phyloP scores from a whole-genome alignment of 495 filamentous ascomycete genomes.

The Penicillium macrosclerotiorum region DNA sequence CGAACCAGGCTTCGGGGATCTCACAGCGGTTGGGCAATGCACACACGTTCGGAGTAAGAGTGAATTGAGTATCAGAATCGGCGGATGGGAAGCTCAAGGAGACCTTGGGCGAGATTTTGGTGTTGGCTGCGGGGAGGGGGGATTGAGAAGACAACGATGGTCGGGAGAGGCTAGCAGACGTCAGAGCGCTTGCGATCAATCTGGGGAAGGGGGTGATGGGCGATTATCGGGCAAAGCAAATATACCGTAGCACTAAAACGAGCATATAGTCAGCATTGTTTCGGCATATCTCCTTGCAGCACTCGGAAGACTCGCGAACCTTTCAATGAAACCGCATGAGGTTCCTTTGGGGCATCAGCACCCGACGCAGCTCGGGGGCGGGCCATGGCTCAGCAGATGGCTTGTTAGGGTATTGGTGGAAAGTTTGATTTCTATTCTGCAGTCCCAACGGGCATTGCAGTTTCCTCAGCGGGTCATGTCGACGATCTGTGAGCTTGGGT shows the following conservation, averaged over 20 bases:
- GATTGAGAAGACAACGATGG: conserved; percentile 56
- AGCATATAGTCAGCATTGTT: conserved; percentile 4
- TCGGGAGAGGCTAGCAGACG: conserved; percentile 47
- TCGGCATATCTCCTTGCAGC: not conserved
- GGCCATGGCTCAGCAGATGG: conserved; percentile 28
- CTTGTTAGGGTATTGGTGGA: not conserved
- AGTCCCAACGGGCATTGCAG: conserved; percentile 6
- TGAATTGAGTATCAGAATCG: conserved; percentile 50
- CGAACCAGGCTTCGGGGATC: not conserved
- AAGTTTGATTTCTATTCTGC: not conserved
- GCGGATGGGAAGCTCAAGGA: conserved; percentile 53
- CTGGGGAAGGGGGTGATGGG: too few species aligned
- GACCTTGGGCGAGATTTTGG: conserved; percentile 49
- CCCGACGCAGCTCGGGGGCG: conserved; percentile 45
- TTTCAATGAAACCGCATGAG: conserved; percentile 85
- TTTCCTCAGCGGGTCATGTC: conserved; percentile 14
- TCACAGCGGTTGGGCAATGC: not conserved
- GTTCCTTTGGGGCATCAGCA: conserved; percentile 66
- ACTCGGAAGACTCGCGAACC: conserved; percentile 37
- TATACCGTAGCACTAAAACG: conserved; percentile 43
- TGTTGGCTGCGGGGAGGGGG: conserved; percentile 51
- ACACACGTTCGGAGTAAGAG: conserved; percentile 58
- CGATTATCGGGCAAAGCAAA: not conserved
- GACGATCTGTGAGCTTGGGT: not conserved
- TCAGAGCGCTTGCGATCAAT: conserved; percentile 12